Evolutionary conservation across 2,329 filamentous ascomycete species (phyloP).

Genomic region (Mycosphaerella sp.): DNA sequence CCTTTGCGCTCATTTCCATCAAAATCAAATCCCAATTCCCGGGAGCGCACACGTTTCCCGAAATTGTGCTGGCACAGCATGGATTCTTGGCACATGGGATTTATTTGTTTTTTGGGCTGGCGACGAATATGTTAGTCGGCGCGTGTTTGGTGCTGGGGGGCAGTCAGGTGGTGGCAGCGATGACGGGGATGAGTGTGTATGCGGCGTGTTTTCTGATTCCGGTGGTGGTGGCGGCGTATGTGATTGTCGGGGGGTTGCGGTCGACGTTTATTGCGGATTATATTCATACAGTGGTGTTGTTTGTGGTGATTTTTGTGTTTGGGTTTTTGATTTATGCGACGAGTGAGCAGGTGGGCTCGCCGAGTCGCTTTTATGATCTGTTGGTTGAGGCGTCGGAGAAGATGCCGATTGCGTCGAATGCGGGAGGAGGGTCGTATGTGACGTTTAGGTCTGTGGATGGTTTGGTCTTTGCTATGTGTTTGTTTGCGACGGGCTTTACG

Average conservation of each 20-base stretch:
- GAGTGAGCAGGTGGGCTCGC: conserved; percentile 37
- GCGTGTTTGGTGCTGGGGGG: conserved; percentile 43
- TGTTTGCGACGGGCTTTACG: conserved; percentile 26
- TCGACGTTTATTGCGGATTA: conserved; percentile 41
- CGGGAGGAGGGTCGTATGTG: conserved; percentile 37
- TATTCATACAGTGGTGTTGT: conserved; percentile 39
- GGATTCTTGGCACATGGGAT: conserved; percentile 27
- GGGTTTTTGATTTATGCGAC: conserved; percentile 40
- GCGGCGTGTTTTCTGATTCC: conserved; percentile 43
- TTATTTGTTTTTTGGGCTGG: conserved; percentile 37
- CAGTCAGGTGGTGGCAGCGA: conserved; percentile 40
- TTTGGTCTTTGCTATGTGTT: conserved; percentile 39
- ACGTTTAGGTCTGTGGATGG: conserved; percentile 39
- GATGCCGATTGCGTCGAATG: conserved; percentile 37
- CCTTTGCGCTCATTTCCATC: conserved; percentile 41
- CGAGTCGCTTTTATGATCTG: conserved; percentile 38
- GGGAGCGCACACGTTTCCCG: conserved; percentile 38
- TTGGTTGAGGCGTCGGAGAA: conserved; percentile 35
- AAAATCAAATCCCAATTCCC: conserved; percentile 42
- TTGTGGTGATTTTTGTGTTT: conserved; percentile 43
- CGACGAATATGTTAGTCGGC: conserved; percentile 42
- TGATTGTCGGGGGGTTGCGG: conserved; percentile 37
- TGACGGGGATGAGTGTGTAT: conserved; percentile 44
- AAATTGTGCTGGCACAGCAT: conserved; percentile 40
- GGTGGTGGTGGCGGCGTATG: conserved; percentile 36